These are phyloP conservation scores for Aegilops speltoides DNA, from an alignment of 176 grass and related monocot genomes.

Conservation along the genomic window DNA sequence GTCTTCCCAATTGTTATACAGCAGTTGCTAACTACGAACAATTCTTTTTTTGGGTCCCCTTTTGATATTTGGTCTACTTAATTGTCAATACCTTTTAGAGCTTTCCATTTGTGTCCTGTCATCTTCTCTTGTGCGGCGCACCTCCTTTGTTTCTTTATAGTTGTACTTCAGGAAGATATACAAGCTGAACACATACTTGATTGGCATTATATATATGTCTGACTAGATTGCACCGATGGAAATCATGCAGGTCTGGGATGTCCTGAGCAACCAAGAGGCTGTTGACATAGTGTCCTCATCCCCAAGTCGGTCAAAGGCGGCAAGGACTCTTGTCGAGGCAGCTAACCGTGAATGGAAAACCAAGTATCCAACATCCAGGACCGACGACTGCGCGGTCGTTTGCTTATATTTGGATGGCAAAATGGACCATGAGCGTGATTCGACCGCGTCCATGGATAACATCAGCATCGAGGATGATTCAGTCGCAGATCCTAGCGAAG, in stretches of 20 bases:
- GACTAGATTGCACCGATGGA: neutral
- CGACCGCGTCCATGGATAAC: slow-evolving; percentile 50
- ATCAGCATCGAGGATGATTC: slow-evolving; percentile 50
- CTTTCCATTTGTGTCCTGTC: slow-evolving; percentile 8
- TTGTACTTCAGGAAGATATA: slow-evolving; percentile 7
- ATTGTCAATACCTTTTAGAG: neutral
- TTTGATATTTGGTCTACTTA: slow-evolving; percentile 8
- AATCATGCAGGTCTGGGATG: slow-evolving; percentile 93
- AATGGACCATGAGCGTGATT: slow-evolving; percentile 54
- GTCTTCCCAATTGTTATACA: slow-evolving; percentile 15
- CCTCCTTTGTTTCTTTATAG: slow-evolving; percentile 12
- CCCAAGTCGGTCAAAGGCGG: slow-evolving; percentile 59
- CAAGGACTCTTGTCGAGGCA: slow-evolving; percentile 69
- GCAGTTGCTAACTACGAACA: neutral
- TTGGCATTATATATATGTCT: neutral
- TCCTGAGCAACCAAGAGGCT: slow-evolving; percentile 90
- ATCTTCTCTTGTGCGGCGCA: slow-evolving; percentile 14
- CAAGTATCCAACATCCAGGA: slow-evolving; percentile 87
- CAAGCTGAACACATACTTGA: slow-evolving; percentile 4
- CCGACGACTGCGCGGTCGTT: slow-evolving; percentile 88
- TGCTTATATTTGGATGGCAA: slow-evolving; percentile 85
- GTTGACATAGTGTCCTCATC: slow-evolving; percentile 79
- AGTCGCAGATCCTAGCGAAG: slow-evolving; percentile 42
- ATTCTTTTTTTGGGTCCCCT: neutral
- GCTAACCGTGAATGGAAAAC: slow-evolving; percentile 91